Base-by-base conservation (phyloP, 1,284 basidiomycete species). In the Veloporphyrellus conicus region DNA sequence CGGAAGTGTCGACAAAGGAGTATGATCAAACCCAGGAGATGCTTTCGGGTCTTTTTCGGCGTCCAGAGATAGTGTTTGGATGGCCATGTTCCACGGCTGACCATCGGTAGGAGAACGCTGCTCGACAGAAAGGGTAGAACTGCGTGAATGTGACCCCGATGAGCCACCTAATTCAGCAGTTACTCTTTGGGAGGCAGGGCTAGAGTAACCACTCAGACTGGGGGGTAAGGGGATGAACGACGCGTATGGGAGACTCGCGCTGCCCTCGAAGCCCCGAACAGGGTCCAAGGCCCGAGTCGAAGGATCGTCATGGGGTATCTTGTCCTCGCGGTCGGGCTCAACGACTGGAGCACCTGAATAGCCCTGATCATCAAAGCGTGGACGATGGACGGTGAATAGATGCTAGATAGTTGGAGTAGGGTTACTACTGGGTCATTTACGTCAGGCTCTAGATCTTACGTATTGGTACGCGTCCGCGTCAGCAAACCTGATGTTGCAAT, bases 111-210 rank as follows among this genome's bases (percentile, higher is more conserved):
- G 61, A 34, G 48, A 64, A 42, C 28, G 46, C 36, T 67, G 64
- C n/a, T 64, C 61, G 8, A 66, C 60, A 8, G 65, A 58, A 32
- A 64, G 62, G 4, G 63, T 68, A 3, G 63, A 67, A 43, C 63
- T 68, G 25, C 62, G 60, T 16, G 66, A 64, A 35, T 56, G 66
- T 14, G 60, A 55, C 4, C 45, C 55, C 1, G 41, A 45, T 18
- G 60, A 63, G 7, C 41, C 43, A 7, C 27, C 42, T 2, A 53
- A 50, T 15, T 42, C 62, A 28, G 39, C 42, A 12, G 39, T 34
- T 22, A 60, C 44, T 19, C 50, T 52, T 44, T 68, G 64, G 1
- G 63, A 68, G 11, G 51, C 44, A 12, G 67, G 53, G 23, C 64
- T 68, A 18, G 63, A 65, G 35, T 54, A 54, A 29, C 64, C 56